Evolutionary conservation across 768 basidiomycete species (phyloP), one percentile per base, ranked within the genome.

Genomic region (Hemileccinum rubropunctum): DNA sequence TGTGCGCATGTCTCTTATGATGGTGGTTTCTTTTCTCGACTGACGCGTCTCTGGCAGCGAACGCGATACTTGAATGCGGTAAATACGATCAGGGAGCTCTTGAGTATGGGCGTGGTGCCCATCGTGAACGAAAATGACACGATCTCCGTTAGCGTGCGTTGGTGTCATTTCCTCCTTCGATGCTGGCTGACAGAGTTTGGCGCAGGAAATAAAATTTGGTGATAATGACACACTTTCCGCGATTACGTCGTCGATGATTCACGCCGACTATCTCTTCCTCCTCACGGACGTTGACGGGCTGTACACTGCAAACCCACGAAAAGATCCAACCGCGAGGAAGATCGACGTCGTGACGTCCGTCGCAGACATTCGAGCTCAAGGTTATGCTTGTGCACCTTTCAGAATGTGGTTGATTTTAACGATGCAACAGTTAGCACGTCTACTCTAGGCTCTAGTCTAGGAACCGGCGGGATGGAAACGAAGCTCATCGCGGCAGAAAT

Each of bases 101-200:
- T 99, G 23, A 82, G 81, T 3, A 89, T 98, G 86, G 95, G 95
- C 14, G 91, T 98, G 0, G 84, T 99, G 1, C 97, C 97, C 3
- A 98, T 99, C 55, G 94, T 99, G 47, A 99, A 99, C 68, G 97
- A 99, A 69, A 99, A 99, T 60, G 97, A 99, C 66, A 98, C 97
- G 0, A 84, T 99, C 32, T 95, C 95, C 20, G 97, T 99, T 51
- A 93, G 92, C 72, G 93, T 95, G 65, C 66, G 90, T 81, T 7
- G 26, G 21, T 28, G 17, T 18, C 44, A 3, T 13, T 30, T 13
- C 3, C 17, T 3, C 5, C 10, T 30, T n/a, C 17, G 14, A 11
- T 39, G 39, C 23, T 45, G 21, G 14, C 9, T 39, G 38, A 48
- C 32, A 52, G 45, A 62, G 28, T 11, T 30, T n/a, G 17, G 17